Evolutionary conservation across 441 rosid genomes (phyloP).

Genomic region (Aquilaria agallochum): DNA sequence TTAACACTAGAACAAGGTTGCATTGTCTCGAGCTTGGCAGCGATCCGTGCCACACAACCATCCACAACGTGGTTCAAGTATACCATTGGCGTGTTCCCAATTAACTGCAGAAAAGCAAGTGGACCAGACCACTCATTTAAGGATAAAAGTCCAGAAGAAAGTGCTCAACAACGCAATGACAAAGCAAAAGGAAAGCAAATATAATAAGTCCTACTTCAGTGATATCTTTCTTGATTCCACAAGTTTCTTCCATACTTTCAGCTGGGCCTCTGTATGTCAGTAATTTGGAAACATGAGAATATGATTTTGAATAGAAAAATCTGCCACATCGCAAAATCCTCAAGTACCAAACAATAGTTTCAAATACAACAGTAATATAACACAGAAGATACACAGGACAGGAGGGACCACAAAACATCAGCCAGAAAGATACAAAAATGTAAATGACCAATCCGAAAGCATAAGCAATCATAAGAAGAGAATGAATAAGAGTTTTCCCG

Average conservation of each 20-base stretch:
- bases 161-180: constrained; percentile 4
- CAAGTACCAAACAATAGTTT: no score
- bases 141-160: not conserved
- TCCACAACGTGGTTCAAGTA: constrained; percentile 67
- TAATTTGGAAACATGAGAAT: not conserved
- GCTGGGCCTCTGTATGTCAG: not conserved
- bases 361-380: no score
- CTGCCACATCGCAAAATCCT: no score
- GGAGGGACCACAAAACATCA: no score
- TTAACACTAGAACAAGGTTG: constrained; percentile 73
- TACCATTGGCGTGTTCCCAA: constrained; percentile 76
- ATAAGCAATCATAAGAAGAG: no score
- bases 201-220: constrained; percentile 42
- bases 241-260: constrained; percentile 40
- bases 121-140: not conserved
- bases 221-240: constrained; percentile 59
- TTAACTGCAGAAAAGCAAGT: constrained; percentile 36
- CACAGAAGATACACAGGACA: no score
- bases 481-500: no score
- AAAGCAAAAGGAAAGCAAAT: not conserved
- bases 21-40: constrained; percentile 76
- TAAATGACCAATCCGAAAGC: no score
- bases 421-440: no score
- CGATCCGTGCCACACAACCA: constrained; percentile 65
- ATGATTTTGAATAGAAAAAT: not conserved